Percentiles rank a stretch among this genome's conserved stretches.
Conservation (phyloP, 2,329 filamentous ascomycete species). For the Cryphonectria japonica region DNA sequence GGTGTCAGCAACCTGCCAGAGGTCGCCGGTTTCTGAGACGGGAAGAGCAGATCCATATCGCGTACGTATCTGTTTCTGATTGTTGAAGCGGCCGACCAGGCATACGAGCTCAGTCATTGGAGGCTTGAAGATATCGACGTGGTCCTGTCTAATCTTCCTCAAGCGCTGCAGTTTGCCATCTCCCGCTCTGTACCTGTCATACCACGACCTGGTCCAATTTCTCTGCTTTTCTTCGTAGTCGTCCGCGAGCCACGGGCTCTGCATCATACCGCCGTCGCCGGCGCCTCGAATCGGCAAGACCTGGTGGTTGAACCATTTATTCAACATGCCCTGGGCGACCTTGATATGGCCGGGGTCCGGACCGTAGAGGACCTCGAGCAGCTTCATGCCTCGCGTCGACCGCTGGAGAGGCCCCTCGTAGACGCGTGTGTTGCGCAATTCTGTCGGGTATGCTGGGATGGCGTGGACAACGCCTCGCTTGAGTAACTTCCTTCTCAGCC, state of each 20-base stretch:
- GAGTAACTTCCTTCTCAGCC: conserved; percentile 18
- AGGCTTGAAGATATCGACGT: conserved; percentile 28
- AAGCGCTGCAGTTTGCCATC: conserved; percentile 30
- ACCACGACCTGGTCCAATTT: conserved; percentile 38
- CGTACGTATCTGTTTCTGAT: conserved; percentile 33
- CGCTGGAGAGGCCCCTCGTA: conserved; percentile 45
- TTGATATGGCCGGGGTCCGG: conserved; percentile 42
- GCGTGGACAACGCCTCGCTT: conserved; percentile 34
- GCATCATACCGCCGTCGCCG: conserved; percentile 37
- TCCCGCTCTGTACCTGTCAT: conserved; percentile 29
- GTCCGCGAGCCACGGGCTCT: conserved; percentile 46
- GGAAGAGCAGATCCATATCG: conserved; percentile 26
- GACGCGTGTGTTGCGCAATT: conserved; percentile 38
- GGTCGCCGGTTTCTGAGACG: conserved; percentile 38
- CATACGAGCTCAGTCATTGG: conserved; percentile 32
- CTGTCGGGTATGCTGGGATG: conserved; percentile 39
- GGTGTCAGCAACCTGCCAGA: conserved; percentile 35
- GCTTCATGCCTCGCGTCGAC: conserved; percentile 40
- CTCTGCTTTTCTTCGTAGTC: conserved; percentile 42
- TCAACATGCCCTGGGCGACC: conserved; percentile 43
- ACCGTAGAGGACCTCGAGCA: conserved; percentile 49
- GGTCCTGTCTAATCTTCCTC: conserved; percentile 25
- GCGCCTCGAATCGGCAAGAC: conserved; percentile 44
- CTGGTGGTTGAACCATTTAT: conserved; percentile 46
- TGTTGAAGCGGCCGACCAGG: conserved; percentile 36